Base-by-base conservation (phyloP, 352 stramenopile genomes). In the Globisporangium rhizosaccharum region DNA sequence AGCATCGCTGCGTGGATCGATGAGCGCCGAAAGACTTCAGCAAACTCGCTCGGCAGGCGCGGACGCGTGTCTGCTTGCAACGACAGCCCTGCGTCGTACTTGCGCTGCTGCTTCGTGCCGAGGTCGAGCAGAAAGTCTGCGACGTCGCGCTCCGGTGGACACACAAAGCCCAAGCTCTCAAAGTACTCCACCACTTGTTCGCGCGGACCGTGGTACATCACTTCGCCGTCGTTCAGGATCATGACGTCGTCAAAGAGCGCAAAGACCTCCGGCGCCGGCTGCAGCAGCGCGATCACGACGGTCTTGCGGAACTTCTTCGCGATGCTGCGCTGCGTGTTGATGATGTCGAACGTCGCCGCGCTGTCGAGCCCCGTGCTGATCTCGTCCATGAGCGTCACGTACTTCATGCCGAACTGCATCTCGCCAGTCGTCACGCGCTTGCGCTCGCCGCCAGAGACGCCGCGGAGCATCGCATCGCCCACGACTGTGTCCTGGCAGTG, bases 341-440 rank as follows among this genome's bases (percentile, higher is more conserved):
- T 76, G 54, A 87, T 88, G 45, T 88, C 78, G 48, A 82, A 97
- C 1, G 90, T 96, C 12, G 88, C 95, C 1, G 86, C 79, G 23
- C 72, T 76, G 75, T 98, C 92, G 42, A 98, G 74, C 6, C 93
- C 93, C 37, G 90, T 97, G 44, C 69, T 87, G 54, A 98, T 96
- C 70, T 96, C 84, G 68, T 98, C 92, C 68, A 97, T 85, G 28
- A 97, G 59, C 37, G 89, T 73, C 18, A 95, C 72, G 18, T 68
- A 67, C 49, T 89, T 90, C 59, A 89, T 79, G 12, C 85, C 94
- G 14, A 97, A 82, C 57, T 94, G 68, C 82, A 88, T 86, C 53
- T 94, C 80, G 39, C 77, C 82, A 3, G 70, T 81, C 2, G 84
- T 93, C 46, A 92, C 79, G 50, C 85, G 83, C 65, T 89, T 89